phyloP scores from a whole-genome alignment of 2,329 filamentous ascomycete species.

The Colletotrichum shisoi region DNA sequence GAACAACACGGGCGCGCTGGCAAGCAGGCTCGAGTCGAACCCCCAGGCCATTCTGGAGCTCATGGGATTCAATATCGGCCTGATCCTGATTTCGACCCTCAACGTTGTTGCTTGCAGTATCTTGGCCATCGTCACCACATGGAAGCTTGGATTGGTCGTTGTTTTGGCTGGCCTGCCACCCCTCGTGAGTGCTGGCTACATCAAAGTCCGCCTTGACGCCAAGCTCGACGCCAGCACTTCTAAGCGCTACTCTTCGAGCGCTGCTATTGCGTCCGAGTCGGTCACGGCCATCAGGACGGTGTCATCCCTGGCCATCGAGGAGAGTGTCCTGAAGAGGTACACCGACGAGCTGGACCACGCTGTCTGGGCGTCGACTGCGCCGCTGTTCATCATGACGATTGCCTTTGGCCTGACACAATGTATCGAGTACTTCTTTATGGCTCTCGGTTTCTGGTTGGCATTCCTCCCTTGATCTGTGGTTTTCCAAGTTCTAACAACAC shows the following conservation, averaged over 20 bases:
- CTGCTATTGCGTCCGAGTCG: constrained; percentile 55
- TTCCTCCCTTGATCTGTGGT: neutral
- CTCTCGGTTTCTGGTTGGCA: constrained; percentile 52
- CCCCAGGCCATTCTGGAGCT: constrained; percentile 53
- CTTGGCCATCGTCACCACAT: constrained; percentile 55
- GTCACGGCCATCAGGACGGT: constrained; percentile 53
- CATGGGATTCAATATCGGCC: constrained; percentile 54
- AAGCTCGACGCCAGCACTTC: constrained; percentile 51
- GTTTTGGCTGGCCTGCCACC: constrained; percentile 54
- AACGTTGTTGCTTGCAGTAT: constrained; percentile 52
- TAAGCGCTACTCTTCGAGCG: constrained; percentile 49
- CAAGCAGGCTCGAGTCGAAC: constrained; percentile 49
- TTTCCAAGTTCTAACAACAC: neutral
- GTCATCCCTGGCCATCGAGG: constrained; percentile 54
- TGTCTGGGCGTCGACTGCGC: constrained; percentile 44
- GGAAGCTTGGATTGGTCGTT: constrained; percentile 60
- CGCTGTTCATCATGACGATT: constrained; percentile 48
- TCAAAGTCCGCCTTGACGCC: constrained; percentile 53
- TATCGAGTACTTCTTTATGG: constrained; percentile 52
- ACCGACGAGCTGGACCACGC: constrained; percentile 46
- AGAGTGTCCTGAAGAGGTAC: constrained; percentile 47
- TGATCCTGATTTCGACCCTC: constrained; percentile 51
- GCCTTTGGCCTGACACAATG: constrained; percentile 51
- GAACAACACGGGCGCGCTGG: constrained; percentile 51
- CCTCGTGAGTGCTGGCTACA: constrained; percentile 49